Evolutionary conservation across 352 stramenopile genomes (phyloP).

Genomic region (Phytopythium sindhum): DNA sequence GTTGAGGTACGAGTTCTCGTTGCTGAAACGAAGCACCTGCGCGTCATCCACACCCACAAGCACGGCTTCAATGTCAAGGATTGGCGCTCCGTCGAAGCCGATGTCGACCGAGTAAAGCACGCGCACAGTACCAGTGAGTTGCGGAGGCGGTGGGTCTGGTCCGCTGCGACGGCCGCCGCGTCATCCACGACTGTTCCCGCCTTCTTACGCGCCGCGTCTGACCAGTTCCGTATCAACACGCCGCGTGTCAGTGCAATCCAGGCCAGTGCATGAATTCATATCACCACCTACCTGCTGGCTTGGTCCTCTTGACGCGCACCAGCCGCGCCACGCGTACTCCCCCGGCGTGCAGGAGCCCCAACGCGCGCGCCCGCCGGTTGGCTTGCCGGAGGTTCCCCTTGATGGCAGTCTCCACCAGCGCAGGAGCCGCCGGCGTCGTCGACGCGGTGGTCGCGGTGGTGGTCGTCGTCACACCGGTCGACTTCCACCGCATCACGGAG

Average conservation of each 20-base stretch:
- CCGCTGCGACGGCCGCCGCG: conserved; percentile 15
- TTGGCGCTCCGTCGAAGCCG: not conserved
- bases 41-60: not conserved
- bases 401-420: conserved; percentile 12
- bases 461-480: conserved; percentile 10
- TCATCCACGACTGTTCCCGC: conserved; percentile 25
- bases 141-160: conserved; percentile 25
- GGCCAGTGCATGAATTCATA: not conserved
- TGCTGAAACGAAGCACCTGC: conserved; percentile 79
- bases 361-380: conserved; percentile 9
- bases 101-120: not conserved
- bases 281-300: conserved; percentile 9
- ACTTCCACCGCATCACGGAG: not conserved
- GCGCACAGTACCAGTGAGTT: conserved; percentile 26
- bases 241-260: not conserved
- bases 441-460: not conserved
- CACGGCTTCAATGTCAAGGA: not conserved
- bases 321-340: conserved; percentile 24
- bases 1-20: conserved; percentile 88
- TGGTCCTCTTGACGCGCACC: conserved; percentile 26
- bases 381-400: conserved; percentile 15
- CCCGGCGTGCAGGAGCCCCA: conserved; percentile 16
- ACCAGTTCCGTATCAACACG: not conserved
- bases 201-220: conserved; percentile 25
- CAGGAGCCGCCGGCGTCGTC: not conserved